phyloP scores from a whole-genome alignment of 2,329 filamentous ascomycete species.

The Clonostachys byssicola region DNA sequence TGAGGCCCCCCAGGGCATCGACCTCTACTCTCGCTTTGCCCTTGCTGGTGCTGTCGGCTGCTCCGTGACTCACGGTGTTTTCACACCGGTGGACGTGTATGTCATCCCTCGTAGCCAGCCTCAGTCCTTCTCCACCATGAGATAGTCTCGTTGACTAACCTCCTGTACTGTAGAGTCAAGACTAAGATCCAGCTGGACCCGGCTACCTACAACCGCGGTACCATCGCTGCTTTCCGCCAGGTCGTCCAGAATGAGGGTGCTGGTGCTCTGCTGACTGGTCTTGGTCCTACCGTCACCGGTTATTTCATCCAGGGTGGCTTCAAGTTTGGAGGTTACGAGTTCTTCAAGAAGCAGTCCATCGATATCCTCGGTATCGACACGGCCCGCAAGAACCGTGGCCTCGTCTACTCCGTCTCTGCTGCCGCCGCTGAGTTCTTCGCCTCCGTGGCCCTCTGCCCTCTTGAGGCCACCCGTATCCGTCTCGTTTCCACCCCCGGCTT shows the following conservation, averaged over 20 bases:
- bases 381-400: constrained; percentile 68
- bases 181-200: constrained; percentile 86
- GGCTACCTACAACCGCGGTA: constrained; percentile 73
- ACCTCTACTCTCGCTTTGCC: constrained; percentile 76
- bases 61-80: constrained; percentile 84
- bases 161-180: constrained; percentile 61
- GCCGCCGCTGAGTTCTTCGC: constrained; percentile 58
- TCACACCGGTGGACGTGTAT: constrained; percentile 97
- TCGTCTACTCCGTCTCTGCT: constrained; percentile 66
- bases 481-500: constrained; percentile 78
- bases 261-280: constrained; percentile 74
- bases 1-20: background rate
- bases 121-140: constrained; percentile 1
- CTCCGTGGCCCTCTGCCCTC: constrained; percentile 75
- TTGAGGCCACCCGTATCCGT: constrained; percentile 84
- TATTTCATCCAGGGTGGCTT: constrained; percentile 87
- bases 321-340: constrained; percentile 86
- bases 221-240: constrained; percentile 77
- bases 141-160: background rate
- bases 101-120: background rate
- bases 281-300: constrained; percentile 74
- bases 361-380: constrained; percentile 68
- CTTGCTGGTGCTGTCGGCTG: constrained; percentile 92
- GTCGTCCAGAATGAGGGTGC: constrained; percentile 75
- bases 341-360: constrained; percentile 85